A percentile compares a stretch with the other conserved stretches of the same genome.
Evolutionary conservation across 805 yeast genomes (phyloP).

Genomic region (Scheffersomyces spartinae): DNA sequence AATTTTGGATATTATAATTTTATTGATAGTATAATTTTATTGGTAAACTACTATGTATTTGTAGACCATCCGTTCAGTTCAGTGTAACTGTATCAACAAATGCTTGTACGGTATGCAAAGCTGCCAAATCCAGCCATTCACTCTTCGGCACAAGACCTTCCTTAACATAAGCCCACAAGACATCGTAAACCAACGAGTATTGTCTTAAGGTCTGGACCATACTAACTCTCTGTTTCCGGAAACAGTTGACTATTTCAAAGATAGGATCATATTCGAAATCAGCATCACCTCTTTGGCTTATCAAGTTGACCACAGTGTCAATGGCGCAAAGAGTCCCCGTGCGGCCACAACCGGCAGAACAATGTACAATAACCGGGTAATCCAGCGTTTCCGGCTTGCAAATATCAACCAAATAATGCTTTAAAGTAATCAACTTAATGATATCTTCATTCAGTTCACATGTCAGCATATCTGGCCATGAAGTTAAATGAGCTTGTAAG

Average conservation of each 20-base stretch:
- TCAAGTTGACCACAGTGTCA: constrained; percentile 41
- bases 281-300: constrained; percentile 7
- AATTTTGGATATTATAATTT: no score
- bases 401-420: constrained; percentile 8
- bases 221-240: constrained; percentile 41
- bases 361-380: constrained; percentile 66
- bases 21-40: no score
- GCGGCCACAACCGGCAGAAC: constrained; percentile 96
- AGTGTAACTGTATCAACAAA: no score
- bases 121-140: no score
- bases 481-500: constrained; percentile 61
- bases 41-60: no score
- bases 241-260: constrained; percentile 32
- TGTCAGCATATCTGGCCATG: constrained; percentile 81
- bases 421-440: constrained; percentile 30
- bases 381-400: constrained; percentile 3
- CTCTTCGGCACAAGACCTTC: no score
- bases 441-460: constrained; percentile 46
- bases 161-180: constrained; percentile 12
- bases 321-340: constrained; percentile 81
- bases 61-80: no score
- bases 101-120: no score
- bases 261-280: constrained; percentile 25
- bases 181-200: constrained; percentile 39
- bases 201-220: constrained; percentile 52